Base-by-base conservation (phyloP, 2,329 filamentous ascomycete genomes). In the Hymenoscyphus infarciens region DNA sequence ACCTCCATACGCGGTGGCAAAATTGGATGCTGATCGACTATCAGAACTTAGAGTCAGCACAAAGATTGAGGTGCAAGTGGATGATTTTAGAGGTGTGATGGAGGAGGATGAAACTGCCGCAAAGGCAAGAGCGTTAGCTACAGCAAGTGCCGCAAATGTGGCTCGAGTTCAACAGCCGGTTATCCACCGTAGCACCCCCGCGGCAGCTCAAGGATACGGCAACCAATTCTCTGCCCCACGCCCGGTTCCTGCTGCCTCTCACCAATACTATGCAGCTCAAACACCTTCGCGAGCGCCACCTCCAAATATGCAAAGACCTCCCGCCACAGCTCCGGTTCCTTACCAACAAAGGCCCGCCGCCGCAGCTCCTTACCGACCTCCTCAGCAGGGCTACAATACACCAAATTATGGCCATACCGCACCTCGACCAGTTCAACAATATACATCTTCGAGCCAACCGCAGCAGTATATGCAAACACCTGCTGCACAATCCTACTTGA, bases 1-100 rank as follows among this genome's bases (percentile, higher is more conserved):
- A 11, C 83, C 83, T 5, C 83, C 83, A 6, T 84, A 83, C 67
- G 81, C 81, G 16, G 81, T 85, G 29, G 81, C 83, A 15, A 85
- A 84, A 70, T 74, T 85, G 35, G 80, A 84, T 66, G 80, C 82
- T 13, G 80, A 84, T 66, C 80, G 82, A 64, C 71, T 85, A 15
- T 78, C 80, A 38, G 82, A 82, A 53, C 74, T 85, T 15, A 81
- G 79, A 59, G 80, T 85, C 65, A 83, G 79, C 71, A 79, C 77
- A 25, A 81, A 80, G 39, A 78, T 85, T 39, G 69, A 80, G 15
- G 76, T 84, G 63, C 76, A 80, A 60, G 75, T 76, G 27, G 77
- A 77, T 59, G 76, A 83, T 64, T 77, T 79, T 66, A 78, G 77
- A 56, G 83, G 83, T 35, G 78, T 81, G 1, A 76, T 85, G 75